These are phyloP conservation scores for Rhododendron ferrugineum DNA, from an alignment of 148 eudicot species.

Conservation along the genomic window DNA sequence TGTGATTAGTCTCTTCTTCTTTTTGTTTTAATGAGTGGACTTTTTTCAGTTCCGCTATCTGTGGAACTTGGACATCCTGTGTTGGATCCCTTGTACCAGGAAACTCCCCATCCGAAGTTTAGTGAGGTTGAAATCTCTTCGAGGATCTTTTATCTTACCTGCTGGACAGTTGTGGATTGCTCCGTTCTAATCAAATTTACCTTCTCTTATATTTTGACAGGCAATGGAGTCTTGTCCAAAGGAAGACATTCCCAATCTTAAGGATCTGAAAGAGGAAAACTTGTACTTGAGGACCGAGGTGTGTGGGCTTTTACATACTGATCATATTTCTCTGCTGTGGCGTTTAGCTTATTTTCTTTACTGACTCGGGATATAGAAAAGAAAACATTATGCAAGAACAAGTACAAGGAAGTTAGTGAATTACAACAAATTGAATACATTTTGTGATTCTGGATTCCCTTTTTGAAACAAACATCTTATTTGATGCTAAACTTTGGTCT, in stretches of 20 bases:
- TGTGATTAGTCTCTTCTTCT: background rate
- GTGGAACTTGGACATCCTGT: conserved; percentile 63
- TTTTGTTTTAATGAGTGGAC: background rate
- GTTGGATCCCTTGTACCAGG: conserved; percentile 63
- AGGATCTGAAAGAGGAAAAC: conserved; percentile 78
- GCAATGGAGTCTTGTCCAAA: conserved; percentile 94
- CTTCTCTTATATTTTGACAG: conserved; percentile 26
- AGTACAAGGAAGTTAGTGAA: background rate
- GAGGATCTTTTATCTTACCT: background rate
- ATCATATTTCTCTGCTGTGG: background rate
- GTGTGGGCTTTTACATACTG: background rate
- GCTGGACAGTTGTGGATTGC: background rate
- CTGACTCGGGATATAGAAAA: background rate
- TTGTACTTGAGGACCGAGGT: conserved; percentile 89
- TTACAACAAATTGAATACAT: background rate
- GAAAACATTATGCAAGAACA: background rate
- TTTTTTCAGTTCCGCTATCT: conserved; percentile 53
- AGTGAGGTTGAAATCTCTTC: conserved; percentile 53
- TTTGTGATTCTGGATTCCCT: background rate
- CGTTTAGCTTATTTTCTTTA: background rate
- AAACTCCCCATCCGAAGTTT: conserved; percentile 38
- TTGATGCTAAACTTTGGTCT: background rate
- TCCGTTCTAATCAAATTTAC: conserved; percentile 13
- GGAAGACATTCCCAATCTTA: conserved; percentile 54
- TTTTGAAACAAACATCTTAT: background rate